Percentiles rank a stretch among this genome's conserved stretches.
These are phyloP conservation scores for Penicillium arizonense DNA, from an alignment of 495 filamentous ascomycete species.

Conservation along the genomic window DNA sequence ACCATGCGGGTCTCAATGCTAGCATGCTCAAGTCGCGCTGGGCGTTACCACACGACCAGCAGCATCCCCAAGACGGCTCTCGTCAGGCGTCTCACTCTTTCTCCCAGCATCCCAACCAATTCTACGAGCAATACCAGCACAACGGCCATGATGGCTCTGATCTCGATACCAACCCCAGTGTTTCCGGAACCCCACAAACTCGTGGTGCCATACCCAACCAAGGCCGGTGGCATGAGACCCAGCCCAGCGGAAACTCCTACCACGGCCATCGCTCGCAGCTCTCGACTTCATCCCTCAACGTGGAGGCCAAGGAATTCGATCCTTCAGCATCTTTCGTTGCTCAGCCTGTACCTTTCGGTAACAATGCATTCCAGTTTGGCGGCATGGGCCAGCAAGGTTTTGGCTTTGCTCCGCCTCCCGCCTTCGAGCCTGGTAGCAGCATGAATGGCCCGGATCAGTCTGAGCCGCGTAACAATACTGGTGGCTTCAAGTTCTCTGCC, in stretches of 20 bases:
- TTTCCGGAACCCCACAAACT: slow-evolving; percentile 60
- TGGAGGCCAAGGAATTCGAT: slow-evolving; percentile 85
- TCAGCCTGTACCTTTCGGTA: slow-evolving; percentile 53
- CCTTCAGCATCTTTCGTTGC: slow-evolving; percentile 63
- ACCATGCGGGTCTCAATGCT: slow-evolving; percentile 25
- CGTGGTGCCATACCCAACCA: slow-evolving; percentile 32
- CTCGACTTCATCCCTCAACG: slow-evolving; percentile 78
- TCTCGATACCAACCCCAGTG: slow-evolving; percentile 74
- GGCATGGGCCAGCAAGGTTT: slow-evolving; percentile 29
- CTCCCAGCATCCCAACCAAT: slow-evolving; percentile 34
- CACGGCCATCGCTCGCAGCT: slow-evolving; percentile 58
- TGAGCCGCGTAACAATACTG: slow-evolving; percentile 24
- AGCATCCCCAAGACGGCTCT: slow-evolving; percentile 18
- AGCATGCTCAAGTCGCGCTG: slow-evolving; percentile 43
- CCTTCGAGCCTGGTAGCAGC: slow-evolving; percentile 62
- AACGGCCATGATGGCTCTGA: slow-evolving; percentile 60
- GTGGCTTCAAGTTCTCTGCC: slow-evolving; percentile 73
- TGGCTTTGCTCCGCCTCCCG: slow-evolving; percentile 67
- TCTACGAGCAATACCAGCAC: slow-evolving; percentile 35
- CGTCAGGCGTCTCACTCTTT: slow-evolving; percentile 20
- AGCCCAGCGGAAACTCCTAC: slow-evolving; percentile 40
- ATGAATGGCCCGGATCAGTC: slow-evolving; percentile 9
- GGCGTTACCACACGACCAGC: slow-evolving; percentile 32
- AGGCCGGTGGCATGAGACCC: slow-evolving; percentile 40
- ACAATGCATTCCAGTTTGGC: slow-evolving; percentile 54